phyloP scores from a whole-genome alignment of 179 eudicot genomes.

The Carnegiea gigantea region DNA sequence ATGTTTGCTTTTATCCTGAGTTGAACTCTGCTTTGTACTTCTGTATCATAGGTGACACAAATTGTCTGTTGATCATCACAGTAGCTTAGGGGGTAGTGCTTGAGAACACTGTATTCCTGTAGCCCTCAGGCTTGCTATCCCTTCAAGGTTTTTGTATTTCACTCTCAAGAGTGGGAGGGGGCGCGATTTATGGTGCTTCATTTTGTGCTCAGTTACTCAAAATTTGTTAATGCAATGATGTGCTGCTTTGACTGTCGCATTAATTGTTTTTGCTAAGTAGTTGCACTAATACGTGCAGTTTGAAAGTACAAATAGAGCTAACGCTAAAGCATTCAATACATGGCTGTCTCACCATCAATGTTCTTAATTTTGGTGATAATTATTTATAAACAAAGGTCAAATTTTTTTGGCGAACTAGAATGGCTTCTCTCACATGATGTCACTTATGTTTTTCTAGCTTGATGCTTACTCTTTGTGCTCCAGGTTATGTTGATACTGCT shows the following conservation, averaged over 20 bases:
- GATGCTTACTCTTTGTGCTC: background rate
- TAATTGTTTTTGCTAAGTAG: background rate
- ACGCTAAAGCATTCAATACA: background rate
- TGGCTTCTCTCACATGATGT: background rate
- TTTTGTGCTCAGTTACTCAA: background rate
- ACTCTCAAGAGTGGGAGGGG: background rate
- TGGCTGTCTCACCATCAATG: background rate
- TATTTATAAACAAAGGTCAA: background rate
- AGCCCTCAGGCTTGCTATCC: background rate
- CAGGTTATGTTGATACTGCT: background rate
- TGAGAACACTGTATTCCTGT: background rate
- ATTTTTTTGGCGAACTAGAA: background rate
- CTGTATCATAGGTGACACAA: background rate
- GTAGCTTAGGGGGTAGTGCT: background rate
- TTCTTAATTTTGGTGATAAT: background rate
- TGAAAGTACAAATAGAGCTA: background rate
- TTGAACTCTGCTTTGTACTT: background rate
- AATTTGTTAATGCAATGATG: background rate
- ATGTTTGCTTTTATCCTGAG: background rate
- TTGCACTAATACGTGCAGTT: background rate
- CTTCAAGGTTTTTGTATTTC: background rate
- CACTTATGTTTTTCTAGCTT: background rate
- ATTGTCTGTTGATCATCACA: background rate
- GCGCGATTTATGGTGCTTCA: background rate
- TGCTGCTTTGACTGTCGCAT: background rate